Base-by-base conservation (phyloP, 352 stramenopile genomes). In the Pythium myriotylum region DNA sequence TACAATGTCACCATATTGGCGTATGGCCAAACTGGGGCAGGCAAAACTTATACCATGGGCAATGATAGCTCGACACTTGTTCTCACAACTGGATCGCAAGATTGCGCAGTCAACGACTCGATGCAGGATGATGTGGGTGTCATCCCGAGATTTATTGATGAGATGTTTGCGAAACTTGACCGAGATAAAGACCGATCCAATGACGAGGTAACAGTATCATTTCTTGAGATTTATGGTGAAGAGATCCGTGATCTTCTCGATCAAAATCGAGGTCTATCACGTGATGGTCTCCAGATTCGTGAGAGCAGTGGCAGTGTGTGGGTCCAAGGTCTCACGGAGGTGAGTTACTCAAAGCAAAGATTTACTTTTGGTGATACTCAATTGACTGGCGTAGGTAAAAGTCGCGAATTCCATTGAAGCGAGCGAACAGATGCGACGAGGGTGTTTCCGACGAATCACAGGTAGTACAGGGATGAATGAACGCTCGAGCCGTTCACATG, bases 151-250 rank as follows among this genome's bases (percentile, higher is more conserved):
- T 94, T 96, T 62, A 53, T 96, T 10, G 74, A 89, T 35, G 77
- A 96, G 26, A 68, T 95, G 16, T 96, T 96, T 39, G 48, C 54
- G 0, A 72, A 74, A 8, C 59, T 92, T 22, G 69, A 72, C 3
- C 53, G 59, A 23, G 77, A 86, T 29, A 72, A 79, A 22, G 59
- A 55, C 2, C 37, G 42, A 7, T 58, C 58, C 2, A 73, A 71
- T 1, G 67, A 72, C 50, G 70, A 89, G 41, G 68, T 94, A 3
- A 88, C 79, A 0, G 87, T 94, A n/a, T 96, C 87, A 3, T 96
- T 93, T 62, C 76, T 99, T 5, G 97, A 99, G 74, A 98, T 99
- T 16, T 99, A 99, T 45, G 95, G 95, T 20, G 95, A 99, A 75
- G 95, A 99, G 58, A 97, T 99, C 52, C 88, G 97, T 59, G 96